Conservation (phyloP, 352 stramenopile genomes). For the Phytophthora fragariaefolia region DNA sequence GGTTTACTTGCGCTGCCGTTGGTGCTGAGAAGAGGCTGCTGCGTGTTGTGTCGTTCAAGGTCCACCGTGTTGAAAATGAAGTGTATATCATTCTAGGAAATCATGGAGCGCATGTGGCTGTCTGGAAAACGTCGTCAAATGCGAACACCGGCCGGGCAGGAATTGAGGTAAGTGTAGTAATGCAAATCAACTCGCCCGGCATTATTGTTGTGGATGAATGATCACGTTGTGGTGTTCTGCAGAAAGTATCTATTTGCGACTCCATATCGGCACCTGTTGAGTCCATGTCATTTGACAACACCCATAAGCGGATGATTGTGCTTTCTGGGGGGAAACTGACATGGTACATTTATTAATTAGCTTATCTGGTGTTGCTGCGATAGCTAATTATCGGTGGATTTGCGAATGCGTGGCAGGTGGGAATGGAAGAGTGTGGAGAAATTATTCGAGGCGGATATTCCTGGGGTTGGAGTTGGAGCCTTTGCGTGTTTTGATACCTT, state of each 20-base stretch:
- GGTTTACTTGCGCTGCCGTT: not conserved
- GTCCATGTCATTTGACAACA: slow-evolving; percentile 29
- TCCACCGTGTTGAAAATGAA: slow-evolving; percentile 8
- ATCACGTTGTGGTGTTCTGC: slow-evolving; percentile 1
- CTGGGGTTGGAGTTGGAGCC: slow-evolving; percentile 25
- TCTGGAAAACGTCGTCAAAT: slow-evolving; percentile 14
- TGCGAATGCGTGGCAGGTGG: slow-evolving; percentile 36
- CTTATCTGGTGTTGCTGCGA: not conserved
- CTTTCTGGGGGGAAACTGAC: slow-evolving; percentile 38
- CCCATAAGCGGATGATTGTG: slow-evolving; percentile 21
- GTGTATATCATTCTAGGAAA: slow-evolving; percentile 29
- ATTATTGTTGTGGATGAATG: not conserved
- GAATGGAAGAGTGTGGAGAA: slow-evolving; percentile 42
- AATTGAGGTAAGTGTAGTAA: slow-evolving; percentile 24
- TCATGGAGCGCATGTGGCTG: slow-evolving; percentile 21
- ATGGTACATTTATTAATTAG: slow-evolving; percentile 28
- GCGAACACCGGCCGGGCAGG: not conserved
- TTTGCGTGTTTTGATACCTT: slow-evolving; percentile 22
- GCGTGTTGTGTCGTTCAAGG: slow-evolving; percentile 18
- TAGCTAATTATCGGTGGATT: not conserved
- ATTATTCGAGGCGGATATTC: slow-evolving; percentile 21
- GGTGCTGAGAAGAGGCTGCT: not conserved
- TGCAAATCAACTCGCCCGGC: not conserved
- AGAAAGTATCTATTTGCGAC: slow-evolving; percentile 32
- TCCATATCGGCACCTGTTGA: slow-evolving; percentile 14